Evolutionary conservation across 306 rosid genomes (phyloP).

Genomic region (Quercus mongolica): DNA sequence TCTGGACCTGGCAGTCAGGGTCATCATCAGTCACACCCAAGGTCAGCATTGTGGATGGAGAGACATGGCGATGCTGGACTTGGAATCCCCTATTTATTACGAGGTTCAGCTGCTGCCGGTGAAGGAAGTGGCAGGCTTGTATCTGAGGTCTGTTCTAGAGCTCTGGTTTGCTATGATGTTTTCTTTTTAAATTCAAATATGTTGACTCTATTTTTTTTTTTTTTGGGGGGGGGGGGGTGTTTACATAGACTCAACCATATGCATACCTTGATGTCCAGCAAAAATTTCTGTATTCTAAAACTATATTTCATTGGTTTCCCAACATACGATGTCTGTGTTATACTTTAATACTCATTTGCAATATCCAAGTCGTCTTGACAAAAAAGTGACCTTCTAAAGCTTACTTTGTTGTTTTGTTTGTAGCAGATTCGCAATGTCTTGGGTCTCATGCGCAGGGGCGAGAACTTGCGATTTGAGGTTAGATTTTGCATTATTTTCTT

Average conservation of each 20-base stretch:
- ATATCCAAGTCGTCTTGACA: background rate
- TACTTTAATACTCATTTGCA: background rate
- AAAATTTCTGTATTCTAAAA: background rate
- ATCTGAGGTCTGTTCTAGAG: slow-evolving; percentile 73
- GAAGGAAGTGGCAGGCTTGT: slow-evolving; percentile 85
- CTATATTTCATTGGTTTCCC: background rate
- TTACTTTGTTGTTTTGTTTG: slow-evolving; percentile 28
- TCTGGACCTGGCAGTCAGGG: slow-evolving; percentile 49
- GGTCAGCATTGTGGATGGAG: slow-evolving; percentile 68
- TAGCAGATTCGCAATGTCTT: slow-evolving; percentile 86
- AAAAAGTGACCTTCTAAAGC: slow-evolving; percentile 12
- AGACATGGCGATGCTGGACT: slow-evolving; percentile 64
- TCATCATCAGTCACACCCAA: slow-evolving; percentile 46
- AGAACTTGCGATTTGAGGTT: slow-evolving; percentile 85
- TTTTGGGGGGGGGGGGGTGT: no score
- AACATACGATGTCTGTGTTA: background rate
- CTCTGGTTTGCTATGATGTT: slow-evolving; percentile 10
- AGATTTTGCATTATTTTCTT: slow-evolving; percentile 19
- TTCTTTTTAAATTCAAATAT: background rate
- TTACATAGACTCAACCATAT: background rate
- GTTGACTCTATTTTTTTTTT: background rate
- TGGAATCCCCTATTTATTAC: slow-evolving; percentile 74
- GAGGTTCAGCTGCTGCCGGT: slow-evolving; percentile 55
- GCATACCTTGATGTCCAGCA: background rate
- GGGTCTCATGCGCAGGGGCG: slow-evolving; percentile 91